Percentiles rank a stretch among this genome's conserved stretches.
Evolutionary conservation across 495 filamentous ascomycete genomes (phyloP).

Genomic region (Choiromyces venosus): DNA sequence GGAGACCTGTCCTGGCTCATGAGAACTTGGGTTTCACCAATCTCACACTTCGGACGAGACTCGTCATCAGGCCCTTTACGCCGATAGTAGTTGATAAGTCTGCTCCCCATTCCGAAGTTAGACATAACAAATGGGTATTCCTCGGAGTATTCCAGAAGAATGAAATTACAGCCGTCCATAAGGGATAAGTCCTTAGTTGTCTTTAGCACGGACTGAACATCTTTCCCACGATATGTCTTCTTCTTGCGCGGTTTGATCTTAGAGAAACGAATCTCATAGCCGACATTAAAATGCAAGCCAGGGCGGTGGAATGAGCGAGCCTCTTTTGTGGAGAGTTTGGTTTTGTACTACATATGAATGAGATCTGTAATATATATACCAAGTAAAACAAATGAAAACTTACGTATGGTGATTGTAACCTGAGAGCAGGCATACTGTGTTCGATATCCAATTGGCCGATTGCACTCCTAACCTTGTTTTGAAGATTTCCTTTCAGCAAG

Average conservation of each 20-base stretch:
- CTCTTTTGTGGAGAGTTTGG: slow-evolving; percentile 69
- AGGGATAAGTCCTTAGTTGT: slow-evolving; percentile 70
- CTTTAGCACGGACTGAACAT: slow-evolving; percentile 66
- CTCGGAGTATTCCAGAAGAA: slow-evolving; percentile 93
- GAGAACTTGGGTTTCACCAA: slow-evolving; percentile 81
- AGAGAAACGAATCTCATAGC: slow-evolving; percentile 52
- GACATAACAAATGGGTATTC: slow-evolving; percentile 86
- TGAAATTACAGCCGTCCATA: slow-evolving; percentile 76
- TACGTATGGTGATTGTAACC: slow-evolving; percentile 80
- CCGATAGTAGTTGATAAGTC: slow-evolving; percentile 92
- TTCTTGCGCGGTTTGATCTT: slow-evolving; percentile 66
- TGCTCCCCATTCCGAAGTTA: slow-evolving; percentile 94
- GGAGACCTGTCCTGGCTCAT: slow-evolving; percentile 91
- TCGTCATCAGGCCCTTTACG: slow-evolving; percentile 75
- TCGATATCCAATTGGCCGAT: slow-evolving; percentile 80
- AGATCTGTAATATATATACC: slow-evolving; percentile 13
- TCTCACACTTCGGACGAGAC: slow-evolving; percentile 63
- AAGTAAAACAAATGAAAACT: slow-evolving; percentile 23
- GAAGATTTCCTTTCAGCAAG: slow-evolving; percentile 89
- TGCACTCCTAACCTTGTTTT: slow-evolving; percentile 88
- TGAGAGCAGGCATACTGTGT: slow-evolving; percentile 82
- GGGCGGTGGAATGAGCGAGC: slow-evolving; percentile 91
- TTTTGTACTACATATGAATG: slow-evolving; percentile 57
- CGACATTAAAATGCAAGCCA: slow-evolving; percentile 56
- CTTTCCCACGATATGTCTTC: slow-evolving; percentile 71